Evolutionary conservation across 2,329 filamentous ascomycete species (phyloP), one percentile per base, ranked within the genome.

Genomic region (Diaporthe australafricana): DNA sequence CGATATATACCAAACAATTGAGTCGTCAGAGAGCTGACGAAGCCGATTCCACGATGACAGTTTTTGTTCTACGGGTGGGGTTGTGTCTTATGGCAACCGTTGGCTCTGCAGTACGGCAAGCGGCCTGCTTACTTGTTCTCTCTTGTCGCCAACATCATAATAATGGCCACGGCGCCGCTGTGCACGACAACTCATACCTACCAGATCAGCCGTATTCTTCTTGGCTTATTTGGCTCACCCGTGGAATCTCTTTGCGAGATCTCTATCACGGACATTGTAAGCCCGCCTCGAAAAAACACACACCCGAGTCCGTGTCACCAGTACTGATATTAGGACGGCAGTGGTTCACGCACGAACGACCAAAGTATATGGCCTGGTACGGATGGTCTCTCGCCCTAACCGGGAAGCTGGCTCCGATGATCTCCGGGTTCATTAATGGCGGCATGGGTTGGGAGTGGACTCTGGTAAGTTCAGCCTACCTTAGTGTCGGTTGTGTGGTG

Each of bases 51-150:
- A 6, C 8, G 17, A n/a, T 50, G 12, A 50, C 32, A 65, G 60
- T 84, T 84, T 40, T 75, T 81, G 9, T 78, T 80, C 68, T 77
- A 77, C 20, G 80, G 80, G 8, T 81, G 80, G 80, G 80, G 78
- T 3, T 80, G 78, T 60, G 40, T 81, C 7, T 67, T 81, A 56
- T 81, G 79, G 79, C 79, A 81, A 57, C 73, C 80, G 2, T 60
- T 81, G 14, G 80, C 79, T 8, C 74, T 78, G 9, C 76, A 79
- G 25, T 81, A 79, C 62, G 80, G 80, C 35, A 79, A 79, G 67
- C 75, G 79, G 1, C 75, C 76, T 11, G 77, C 77, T 0, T 81
- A 81, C 53, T 75, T 81, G 17, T 68, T 80, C 47, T 78, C 78
- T 5, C 70, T 78, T 7, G 17, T 78, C 11, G 69, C 76, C 27